These are phyloP conservation scores for Cyanidiococcus yangmingshanensis DNA, from an alignment of 23 red algal species.

Conservation along the genomic window DNA sequence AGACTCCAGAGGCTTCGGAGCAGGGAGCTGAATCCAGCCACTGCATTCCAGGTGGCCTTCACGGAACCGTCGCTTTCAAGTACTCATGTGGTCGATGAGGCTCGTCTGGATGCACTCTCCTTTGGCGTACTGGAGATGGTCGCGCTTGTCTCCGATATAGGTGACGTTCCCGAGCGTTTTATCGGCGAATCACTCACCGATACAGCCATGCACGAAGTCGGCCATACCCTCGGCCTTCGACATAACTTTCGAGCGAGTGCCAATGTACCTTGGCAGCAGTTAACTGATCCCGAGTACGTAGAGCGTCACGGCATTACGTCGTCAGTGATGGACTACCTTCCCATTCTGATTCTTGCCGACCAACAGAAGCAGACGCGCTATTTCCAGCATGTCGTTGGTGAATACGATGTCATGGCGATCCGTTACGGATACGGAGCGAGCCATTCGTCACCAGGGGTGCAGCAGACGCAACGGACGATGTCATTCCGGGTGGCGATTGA, in stretches of 20 bases:
- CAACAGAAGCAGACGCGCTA: slow-evolving; percentile 3
- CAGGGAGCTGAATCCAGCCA: not conserved
- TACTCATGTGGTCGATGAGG: not conserved
- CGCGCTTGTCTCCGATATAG: not conserved
- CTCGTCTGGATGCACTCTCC: not conserved
- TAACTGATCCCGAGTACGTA: slow-evolving; percentile 24
- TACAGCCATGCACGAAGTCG: slow-evolving; percentile 22
- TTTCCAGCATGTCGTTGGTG: slow-evolving; percentile 23
- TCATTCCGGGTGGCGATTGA: not conserved
- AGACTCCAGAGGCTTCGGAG: not conserved
- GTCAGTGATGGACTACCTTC: slow-evolving; percentile 28
- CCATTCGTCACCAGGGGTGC: too few species aligned
- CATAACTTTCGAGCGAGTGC: slow-evolving; percentile 34
- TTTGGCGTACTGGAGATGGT: not conserved
- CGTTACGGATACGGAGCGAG: slow-evolving; percentile 24
- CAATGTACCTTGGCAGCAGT: slow-evolving; percentile 21
- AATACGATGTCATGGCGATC: slow-evolving; percentile 26
- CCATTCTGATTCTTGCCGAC: slow-evolving; percentile 20
- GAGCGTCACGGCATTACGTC: slow-evolving; percentile 25
- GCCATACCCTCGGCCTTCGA: slow-evolving; percentile 26
- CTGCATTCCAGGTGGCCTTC: not conserved
- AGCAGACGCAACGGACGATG: not conserved
- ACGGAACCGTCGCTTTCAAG: not conserved
- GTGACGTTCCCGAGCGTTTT: not conserved
- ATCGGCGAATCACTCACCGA: slow-evolving; percentile 6